A percentile compares a stretch with the other conserved stretches of the same genome.
Evolutionary conservation across 169 alveolate species (phyloP).

Genomic region (Toxoplasma gondii): DNA sequence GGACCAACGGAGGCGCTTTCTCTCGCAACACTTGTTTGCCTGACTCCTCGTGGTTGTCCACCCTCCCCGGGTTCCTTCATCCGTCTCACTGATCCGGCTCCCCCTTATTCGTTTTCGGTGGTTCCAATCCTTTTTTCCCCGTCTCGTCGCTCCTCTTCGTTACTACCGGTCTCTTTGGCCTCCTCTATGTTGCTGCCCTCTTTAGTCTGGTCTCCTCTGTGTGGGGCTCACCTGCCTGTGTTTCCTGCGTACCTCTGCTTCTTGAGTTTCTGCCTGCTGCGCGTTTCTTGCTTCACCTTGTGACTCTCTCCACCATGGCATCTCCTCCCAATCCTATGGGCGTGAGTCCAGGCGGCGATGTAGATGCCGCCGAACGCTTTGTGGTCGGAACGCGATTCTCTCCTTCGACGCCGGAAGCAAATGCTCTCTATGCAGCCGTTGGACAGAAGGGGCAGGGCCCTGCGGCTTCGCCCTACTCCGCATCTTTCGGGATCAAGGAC

Average conservation of each 20-base stretch:
- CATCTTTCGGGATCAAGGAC: neutral
- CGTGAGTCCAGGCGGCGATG: slow-evolving; percentile 6
- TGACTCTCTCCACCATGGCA: neutral
- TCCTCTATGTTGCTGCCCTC: too few relatives aligned
- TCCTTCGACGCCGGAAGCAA: slow-evolving; percentile 31
- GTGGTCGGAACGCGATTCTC: slow-evolving; percentile 7
- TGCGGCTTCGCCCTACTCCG: slow-evolving; percentile 21
- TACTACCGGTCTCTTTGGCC: too few relatives aligned
- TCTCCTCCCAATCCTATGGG: neutral
- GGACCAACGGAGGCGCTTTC: too few relatives aligned
- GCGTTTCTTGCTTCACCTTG: too few relatives aligned
- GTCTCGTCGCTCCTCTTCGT: too few relatives aligned
- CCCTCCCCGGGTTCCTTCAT: too few relatives aligned
- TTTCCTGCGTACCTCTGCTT: neutral
- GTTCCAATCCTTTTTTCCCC: too few relatives aligned
- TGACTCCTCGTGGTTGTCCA: too few relatives aligned
- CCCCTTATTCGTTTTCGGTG: too few relatives aligned
- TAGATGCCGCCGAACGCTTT: neutral
- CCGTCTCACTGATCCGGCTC: too few relatives aligned
- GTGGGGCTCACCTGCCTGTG: neutral
- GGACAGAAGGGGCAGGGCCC: neutral
- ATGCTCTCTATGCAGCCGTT: slow-evolving; percentile 28
- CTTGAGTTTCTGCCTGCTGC: neutral
- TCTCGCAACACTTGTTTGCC: too few relatives aligned
- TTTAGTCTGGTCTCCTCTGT: neutral